phyloP scores from a whole-genome alignment of 2,329 filamentous ascomycete species.

The Scytalidium sp. region DNA sequence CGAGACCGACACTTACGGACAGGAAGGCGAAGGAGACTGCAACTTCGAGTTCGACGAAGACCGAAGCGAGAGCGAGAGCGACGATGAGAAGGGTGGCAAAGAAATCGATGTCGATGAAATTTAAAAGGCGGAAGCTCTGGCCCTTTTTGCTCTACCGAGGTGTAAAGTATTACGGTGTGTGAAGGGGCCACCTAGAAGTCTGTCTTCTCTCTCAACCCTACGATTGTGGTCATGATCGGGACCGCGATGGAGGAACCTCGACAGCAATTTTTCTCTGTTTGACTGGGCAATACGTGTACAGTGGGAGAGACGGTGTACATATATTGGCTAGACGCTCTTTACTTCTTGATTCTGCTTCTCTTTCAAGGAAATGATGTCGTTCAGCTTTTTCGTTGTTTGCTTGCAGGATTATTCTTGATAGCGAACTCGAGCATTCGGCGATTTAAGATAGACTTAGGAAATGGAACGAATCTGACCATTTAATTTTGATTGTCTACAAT shows the following conservation, averaged over 20 bases:
- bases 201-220: slow-evolving; percentile 65
- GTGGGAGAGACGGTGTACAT: slow-evolving; percentile 49
- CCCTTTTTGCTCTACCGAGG: background rate
- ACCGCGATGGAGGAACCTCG: slow-evolving; percentile 27
- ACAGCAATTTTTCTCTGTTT: slow-evolving; percentile 28
- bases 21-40: slow-evolving; percentile 90
- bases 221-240: slow-evolving; percentile 20
- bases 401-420: background rate
- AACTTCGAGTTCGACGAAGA: slow-evolving; percentile 99
- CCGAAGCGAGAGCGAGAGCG: slow-evolving; percentile 57
- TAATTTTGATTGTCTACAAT: background rate
- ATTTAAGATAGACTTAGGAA: background rate
- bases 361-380: background rate
- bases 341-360: slow-evolving; percentile 9
- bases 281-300: slow-evolving; percentile 24
- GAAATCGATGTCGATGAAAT: slow-evolving; percentile 97
- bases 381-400: background rate
- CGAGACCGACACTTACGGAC: slow-evolving; percentile 93
- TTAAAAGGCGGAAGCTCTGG: slow-evolving; percentile 43
- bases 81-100: slow-evolving; percentile 60
- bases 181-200: slow-evolving; percentile 32
- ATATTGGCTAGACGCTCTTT: slow-evolving; percentile 18
- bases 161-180: background rate
- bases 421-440: background rate
- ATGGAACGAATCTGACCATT: background rate